A percentile compares a stretch with the other conserved stretches of the same genome.
Conservation (phyloP, 352 stramenopile species). For the Pythium brassicae region DNA sequence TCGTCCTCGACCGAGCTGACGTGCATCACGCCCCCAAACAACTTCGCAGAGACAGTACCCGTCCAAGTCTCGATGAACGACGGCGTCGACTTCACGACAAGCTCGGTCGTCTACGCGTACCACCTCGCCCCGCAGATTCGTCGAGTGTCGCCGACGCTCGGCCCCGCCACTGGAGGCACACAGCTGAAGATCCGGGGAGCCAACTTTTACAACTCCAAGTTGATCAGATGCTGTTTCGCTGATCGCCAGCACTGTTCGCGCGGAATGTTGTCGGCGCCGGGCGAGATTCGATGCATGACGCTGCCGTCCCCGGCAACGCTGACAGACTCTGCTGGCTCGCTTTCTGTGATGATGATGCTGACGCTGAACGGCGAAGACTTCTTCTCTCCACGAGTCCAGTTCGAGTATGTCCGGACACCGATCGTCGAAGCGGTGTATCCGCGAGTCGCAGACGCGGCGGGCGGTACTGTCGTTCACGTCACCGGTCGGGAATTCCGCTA, state of each 20-base stretch:
- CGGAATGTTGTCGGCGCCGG: conserved; percentile 30
- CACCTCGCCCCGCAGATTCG: conserved; percentile 39
- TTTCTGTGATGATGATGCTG: conserved; percentile 47
- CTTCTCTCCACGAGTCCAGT: conserved; percentile 28
- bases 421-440: conserved; percentile 43
- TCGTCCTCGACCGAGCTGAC: conserved; percentile 30
- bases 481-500: conserved; percentile 65
- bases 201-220: conserved; percentile 54
- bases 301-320: conserved; percentile 20
- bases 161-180: conserved; percentile 47
- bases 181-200: conserved; percentile 44
- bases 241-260: conserved; percentile 28
- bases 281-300: conserved; percentile 26
- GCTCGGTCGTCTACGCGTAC: conserved; percentile 63
- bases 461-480: conserved; percentile 56
- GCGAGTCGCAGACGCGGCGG: conserved; percentile 29
- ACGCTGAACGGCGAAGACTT: conserved; percentile 80
- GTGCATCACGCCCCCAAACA: conserved; percentile 35
- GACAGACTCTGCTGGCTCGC: conserved; percentile 9
- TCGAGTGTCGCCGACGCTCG: conserved; percentile 34
- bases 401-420: conserved; percentile 55
- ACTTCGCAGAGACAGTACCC: conserved; percentile 24
- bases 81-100: conserved; percentile 84
- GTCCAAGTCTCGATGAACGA: conserved; percentile 85
- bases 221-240: conserved; percentile 64